phyloP scores from a whole-genome alignment of 73 alveolate genomes.

The Tetrahymena elliotti region DNA sequence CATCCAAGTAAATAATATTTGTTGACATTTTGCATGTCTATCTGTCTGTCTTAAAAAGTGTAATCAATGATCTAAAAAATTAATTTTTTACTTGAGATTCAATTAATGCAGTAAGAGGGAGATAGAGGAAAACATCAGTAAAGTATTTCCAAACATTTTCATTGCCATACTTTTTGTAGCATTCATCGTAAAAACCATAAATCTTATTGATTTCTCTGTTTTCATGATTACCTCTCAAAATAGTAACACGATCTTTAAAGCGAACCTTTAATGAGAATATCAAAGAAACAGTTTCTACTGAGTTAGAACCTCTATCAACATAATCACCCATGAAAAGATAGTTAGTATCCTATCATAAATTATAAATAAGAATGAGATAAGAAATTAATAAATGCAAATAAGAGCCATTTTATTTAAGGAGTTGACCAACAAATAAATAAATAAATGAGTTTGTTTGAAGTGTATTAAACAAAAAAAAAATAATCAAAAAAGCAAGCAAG shows the following conservation, averaged over 20 bases:
- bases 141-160: conserved; percentile 83
- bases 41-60: no score
- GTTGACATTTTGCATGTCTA: no score
- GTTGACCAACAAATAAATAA: no score
- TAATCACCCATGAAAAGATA: conserved; percentile 82
- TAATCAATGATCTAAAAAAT: no score
- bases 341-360: conserved; percentile 54
- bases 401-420: no score
- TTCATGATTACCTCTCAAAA: conserved; percentile 86
- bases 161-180: conserved; percentile 83
- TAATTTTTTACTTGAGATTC: conserved; percentile 61
- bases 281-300: conserved; percentile 76
- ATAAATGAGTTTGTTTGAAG: no score
- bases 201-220: conserved; percentile 69
- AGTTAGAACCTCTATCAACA: conserved; percentile 76
- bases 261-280: conserved; percentile 69
- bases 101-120: conserved; percentile 81
- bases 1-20: no score
- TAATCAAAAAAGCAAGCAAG: neutral
- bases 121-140: conserved; percentile 77
- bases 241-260: conserved; percentile 65
- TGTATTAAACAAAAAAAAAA: no score
- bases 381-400: neutral
- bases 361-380: neutral
- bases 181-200: conserved; percentile 92